A percentile compares a stretch with the other conserved stretches of the same genome.
These are phyloP conservation scores for Lichenothelia convexa DNA, from an alignment of 495 filamentous ascomycete species.

Conservation along the genomic window DNA sequence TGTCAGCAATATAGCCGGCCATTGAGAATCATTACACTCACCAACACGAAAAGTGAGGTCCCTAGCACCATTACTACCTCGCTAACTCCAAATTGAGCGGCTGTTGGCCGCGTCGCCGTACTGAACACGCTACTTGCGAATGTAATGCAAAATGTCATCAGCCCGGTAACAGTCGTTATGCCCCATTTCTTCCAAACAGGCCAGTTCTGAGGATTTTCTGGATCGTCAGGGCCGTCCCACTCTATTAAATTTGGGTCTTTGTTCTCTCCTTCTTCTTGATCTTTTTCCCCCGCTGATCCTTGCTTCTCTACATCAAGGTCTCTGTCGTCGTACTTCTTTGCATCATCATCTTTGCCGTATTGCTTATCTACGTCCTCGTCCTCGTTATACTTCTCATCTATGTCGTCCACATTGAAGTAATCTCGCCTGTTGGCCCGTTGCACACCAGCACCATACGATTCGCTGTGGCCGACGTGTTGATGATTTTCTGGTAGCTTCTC, in stretches of 20 bases:
- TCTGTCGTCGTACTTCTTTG: neutral
- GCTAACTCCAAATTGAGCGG: conserved; percentile 28
- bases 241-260: conserved; percentile 7
- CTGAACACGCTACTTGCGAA: conserved; percentile 41
- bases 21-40: conserved; percentile 4
- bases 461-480: no score
- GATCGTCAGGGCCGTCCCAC: conserved; percentile 13
- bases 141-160: conserved; percentile 40
- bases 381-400: no score
- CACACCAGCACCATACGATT: no score
- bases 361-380: no score
- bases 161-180: conserved; percentile 22
- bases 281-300: neutral
- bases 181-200: conserved; percentile 10
- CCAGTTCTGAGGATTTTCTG: conserved; percentile 16
- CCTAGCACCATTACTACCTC: conserved; percentile 32
- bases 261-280: neutral
- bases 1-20: no score
- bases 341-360: no score
- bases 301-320: conserved; percentile 9
- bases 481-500: no score
- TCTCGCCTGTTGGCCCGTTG: no score
- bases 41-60: conserved; percentile 36
- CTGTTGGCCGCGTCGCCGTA: conserved; percentile 27
- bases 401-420: no score